Base-by-base conservation (phyloP, 1,284 basidiomycete species). In the Phenoliferia sp. region DNA sequence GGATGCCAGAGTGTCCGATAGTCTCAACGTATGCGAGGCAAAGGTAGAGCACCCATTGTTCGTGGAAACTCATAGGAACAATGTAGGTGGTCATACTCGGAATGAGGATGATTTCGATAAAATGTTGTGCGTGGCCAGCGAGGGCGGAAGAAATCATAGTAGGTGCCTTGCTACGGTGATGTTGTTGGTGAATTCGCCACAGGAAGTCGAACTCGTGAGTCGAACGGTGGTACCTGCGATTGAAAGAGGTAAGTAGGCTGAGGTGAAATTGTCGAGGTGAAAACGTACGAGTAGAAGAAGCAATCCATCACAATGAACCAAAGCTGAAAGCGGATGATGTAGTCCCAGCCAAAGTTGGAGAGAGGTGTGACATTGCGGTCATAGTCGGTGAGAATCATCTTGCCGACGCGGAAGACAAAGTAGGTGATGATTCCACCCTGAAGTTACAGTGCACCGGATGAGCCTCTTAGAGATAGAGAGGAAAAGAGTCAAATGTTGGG, bases 271-370 rank as follows among this genome's bases (percentile, higher is more conserved):
- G n/a, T n/a, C n/a, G n/a, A n/a, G n/a, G n/a, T n/a, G n/a, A n/a
- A n/a, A n/a, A n/a, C n/a, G 59, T 61, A 61, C 39, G 15, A 28
- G 59, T 61, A 61, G 34, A 61, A 61, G 34, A 61, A 44, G 59
- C 31, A 39, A 31, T 61, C 59, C 34, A 44, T 61, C 26, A 61
- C 22, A 31, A 61, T 4, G 59, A 61, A 61, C 59, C 59, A 61
- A 19, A n/a, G 28, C 39, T 48, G 39, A 22, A 29, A 61, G 22
- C 59, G 36, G 39, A 61, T 6, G 26, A 61, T 31, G 59, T 61
- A 61, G 12, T 36, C 33, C 59, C 39, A 48, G 19, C 2, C 26
- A n/a, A 61, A 61, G 39, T 61, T 32, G 26, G 26, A 12, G 29
- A 26, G 16, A 3, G 59, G 59, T 19, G 28, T 22, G 28, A 32